A percentile compares a stretch with the other conserved stretches of the same genome.
phyloP scores from a whole-genome alignment of 306 rosid species.

The Elaeagnus macrophylla region DNA sequence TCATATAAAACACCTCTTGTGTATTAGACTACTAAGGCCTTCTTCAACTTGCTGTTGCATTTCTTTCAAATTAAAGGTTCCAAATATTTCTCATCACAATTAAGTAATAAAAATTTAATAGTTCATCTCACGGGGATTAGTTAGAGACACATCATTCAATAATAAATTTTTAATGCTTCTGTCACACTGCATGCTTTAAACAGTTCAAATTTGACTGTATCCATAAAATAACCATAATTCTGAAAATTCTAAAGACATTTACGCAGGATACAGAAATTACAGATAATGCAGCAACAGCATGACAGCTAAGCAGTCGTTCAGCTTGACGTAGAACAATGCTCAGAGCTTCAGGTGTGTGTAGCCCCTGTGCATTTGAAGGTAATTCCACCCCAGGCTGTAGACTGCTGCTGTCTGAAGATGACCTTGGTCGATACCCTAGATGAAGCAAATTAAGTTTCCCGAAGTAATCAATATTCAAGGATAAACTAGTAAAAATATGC shows the following conservation, averaged over 20 bases:
- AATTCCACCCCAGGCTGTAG: slow-evolving; percentile 47
- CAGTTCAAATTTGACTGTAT: slow-evolving; percentile 4
- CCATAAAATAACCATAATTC: slow-evolving; percentile 6
- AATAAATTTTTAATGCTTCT: too few species aligned
- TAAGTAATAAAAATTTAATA: too few species aligned
- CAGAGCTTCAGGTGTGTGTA: slow-evolving; percentile 77
- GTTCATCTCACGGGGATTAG: too few species aligned
- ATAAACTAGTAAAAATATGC: slow-evolving; percentile 7
- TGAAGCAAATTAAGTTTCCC: slow-evolving; percentile 18
- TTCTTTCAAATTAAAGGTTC: too few species aligned
- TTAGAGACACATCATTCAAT: too few species aligned
- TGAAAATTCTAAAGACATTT: neutral
- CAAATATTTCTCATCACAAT: too few species aligned
- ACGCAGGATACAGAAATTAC: slow-evolving; percentile 37
- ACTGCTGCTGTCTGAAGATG: slow-evolving; percentile 35
- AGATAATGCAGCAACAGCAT: slow-evolving; percentile 72
- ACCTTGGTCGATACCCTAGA: slow-evolving; percentile 41
- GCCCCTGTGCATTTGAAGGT: slow-evolving; percentile 70
- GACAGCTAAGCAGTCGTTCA: slow-evolving; percentile 59
- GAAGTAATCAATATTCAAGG: slow-evolving; percentile 2
- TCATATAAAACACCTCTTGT: too few species aligned
- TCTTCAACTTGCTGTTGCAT: too few species aligned
- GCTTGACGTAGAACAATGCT: slow-evolving; percentile 62
- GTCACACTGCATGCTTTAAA: neutral
- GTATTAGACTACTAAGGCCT: too few species aligned